Evolutionary conservation across 2,329 filamentous ascomycete species (phyloP), one percentile per base, ranked within the genome.

Genomic region (Pseudogymnoascus sp.): DNA sequence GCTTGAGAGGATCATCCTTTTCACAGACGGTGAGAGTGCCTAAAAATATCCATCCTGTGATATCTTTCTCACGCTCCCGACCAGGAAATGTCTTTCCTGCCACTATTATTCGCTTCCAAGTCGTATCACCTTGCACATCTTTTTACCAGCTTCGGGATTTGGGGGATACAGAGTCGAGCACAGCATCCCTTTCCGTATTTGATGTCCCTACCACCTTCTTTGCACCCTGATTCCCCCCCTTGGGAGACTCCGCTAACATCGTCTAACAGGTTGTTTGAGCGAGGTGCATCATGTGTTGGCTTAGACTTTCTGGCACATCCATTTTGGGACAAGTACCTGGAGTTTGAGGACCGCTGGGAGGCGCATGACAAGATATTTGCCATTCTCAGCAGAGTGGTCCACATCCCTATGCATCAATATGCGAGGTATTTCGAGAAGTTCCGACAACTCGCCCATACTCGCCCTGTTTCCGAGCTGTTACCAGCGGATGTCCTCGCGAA

Each of bases 261-360:
- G 21, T 40, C 35, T 33, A 17, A 61, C 74, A 99, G 95, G 69
- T 83, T 97, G 7, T 97, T 97, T 73, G 93, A 99, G 75, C 90
- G 95, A 68, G 95, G 89, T 66, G 90, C 91, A 29, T 83, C 83
- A 31, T 88, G 85, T 70, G 92, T 96, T 42, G 95, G 95, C 15
- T 83, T 97, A 17, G 95, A 99, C 76, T 99, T 96, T 73, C 82
- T 96, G 31, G 89, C 93, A 1, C 92, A 97, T 73, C 92, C 92
- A 1, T 97, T 99, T 78, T 99, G 95, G 95, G 95, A 99, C 76
- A 97, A 96, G 77, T 99, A 96, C 72, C 86, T 99, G 67, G 95
- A 97, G 74, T 97, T 96, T 71, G 95, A 97, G 74, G 93, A 97
- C 74, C 89, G 93, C 1, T 82, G 93, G 66, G 92, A 96, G 71